These are phyloP conservation scores for Gamarada debralockiae DNA, from an alignment of 495 filamentous ascomycete genomes.

Conservation along the genomic window DNA sequence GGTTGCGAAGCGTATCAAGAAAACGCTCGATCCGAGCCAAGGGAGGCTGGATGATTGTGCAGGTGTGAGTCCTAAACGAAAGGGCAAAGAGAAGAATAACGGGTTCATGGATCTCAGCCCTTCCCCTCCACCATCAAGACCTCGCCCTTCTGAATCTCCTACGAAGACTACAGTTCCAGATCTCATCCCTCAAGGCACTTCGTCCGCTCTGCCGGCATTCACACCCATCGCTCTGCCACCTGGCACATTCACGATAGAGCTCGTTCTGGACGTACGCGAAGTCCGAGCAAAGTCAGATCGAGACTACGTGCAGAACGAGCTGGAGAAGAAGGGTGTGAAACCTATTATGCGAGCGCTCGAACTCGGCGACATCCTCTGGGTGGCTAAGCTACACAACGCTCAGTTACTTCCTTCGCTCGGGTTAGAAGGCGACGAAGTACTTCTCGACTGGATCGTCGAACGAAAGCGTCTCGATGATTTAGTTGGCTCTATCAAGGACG, in stretches of 20 bases:
- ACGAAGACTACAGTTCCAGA: constrained; percentile 26
- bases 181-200: constrained; percentile 37
- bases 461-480: constrained; percentile 82
- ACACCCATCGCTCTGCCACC: constrained; percentile 58
- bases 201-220: constrained; percentile 44
- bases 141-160: constrained; percentile 2
- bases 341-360: constrained; percentile 64
- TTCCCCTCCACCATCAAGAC: neutral
- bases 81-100: neutral
- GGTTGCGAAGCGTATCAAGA: constrained; percentile 64
- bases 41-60: constrained; percentile 10
- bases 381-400: constrained; percentile 65
- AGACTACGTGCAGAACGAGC: constrained; percentile 72
- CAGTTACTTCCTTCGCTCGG: constrained; percentile 49
- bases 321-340: constrained; percentile 60
- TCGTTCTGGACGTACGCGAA: constrained; percentile 76
- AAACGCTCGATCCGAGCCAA: constrained; percentile 29
- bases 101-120: constrained; percentile 3
- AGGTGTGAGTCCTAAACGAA: neutral
- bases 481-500: constrained; percentile 74
- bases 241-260: constrained; percentile 64
- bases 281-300: constrained; percentile 71
- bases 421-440: constrained; percentile 69
- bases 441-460: constrained; percentile 80
- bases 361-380: constrained; percentile 77